phyloP scores from a whole-genome alignment of 1,284 basidiomycete genomes.

The Leucoagaricus sp. region DNA sequence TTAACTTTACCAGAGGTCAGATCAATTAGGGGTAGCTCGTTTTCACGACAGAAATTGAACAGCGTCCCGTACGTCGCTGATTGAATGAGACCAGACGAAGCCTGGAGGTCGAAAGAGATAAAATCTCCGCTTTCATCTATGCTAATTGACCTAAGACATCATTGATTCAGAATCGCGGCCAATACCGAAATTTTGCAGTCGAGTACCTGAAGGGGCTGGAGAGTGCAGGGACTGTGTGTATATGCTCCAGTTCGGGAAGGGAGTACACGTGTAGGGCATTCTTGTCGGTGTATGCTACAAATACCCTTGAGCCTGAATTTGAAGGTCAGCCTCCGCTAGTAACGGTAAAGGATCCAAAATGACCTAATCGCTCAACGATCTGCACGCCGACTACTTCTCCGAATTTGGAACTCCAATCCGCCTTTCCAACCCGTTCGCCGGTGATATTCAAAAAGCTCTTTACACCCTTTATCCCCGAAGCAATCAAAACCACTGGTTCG shows the following conservation, averaged over 20 bases:
- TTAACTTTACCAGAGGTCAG: slow-evolving; percentile 41
- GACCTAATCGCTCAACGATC: slow-evolving; percentile 57
- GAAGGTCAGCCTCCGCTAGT: not conserved
- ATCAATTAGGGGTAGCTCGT: slow-evolving; percentile 51
- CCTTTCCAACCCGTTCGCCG: slow-evolving; percentile 58
- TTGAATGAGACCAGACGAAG: slow-evolving; percentile 31
- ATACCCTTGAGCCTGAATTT: slow-evolving; percentile 51
- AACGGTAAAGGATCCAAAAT: slow-evolving; percentile 14
- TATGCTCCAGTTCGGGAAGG: slow-evolving; percentile 62
- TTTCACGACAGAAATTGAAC: slow-evolving; percentile 55
- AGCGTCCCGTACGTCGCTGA: slow-evolving; percentile 56
- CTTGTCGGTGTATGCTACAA: slow-evolving; percentile 64
- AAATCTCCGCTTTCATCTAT: slow-evolving; percentile 63
- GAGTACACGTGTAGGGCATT: slow-evolving; percentile 64
- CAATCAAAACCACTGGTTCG: slow-evolving; percentile 47
- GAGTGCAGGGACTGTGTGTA: slow-evolving; percentile 52
- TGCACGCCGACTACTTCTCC: slow-evolving; percentile 50
- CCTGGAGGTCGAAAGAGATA: slow-evolving; percentile 43
- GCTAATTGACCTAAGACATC: slow-evolving; percentile 40
- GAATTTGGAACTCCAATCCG: slow-evolving; percentile 56
- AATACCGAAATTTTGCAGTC: slow-evolving; percentile 26
- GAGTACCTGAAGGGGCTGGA: slow-evolving; percentile 41
- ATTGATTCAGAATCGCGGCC: not conserved
- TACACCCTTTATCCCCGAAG: slow-evolving; percentile 59
- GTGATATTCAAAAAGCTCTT: slow-evolving; percentile 55